These are phyloP conservation scores for Conticribra guillardii DNA, from an alignment of 108 stramenopile genomes.

Conservation along the genomic window DNA sequence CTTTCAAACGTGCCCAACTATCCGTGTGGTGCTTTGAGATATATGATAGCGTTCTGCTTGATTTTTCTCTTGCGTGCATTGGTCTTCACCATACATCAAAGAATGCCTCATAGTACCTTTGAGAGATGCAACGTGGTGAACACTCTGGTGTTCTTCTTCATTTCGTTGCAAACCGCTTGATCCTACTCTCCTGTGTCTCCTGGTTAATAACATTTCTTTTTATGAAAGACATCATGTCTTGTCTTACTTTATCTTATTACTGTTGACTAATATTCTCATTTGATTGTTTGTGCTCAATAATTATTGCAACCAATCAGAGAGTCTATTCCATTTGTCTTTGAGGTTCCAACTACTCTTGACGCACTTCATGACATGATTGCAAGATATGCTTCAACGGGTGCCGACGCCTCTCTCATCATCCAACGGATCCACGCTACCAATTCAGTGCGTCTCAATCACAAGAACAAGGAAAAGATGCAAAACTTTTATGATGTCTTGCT, in stretches of 20 bases:
- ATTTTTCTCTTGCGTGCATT: conserved; percentile 45
- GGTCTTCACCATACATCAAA: conserved; percentile 40
- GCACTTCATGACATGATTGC: conserved; percentile 88
- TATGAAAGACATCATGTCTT: background rate
- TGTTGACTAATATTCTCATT: conserved; percentile 1
- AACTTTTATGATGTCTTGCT: conserved; percentile 94
- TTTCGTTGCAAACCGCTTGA: conserved; percentile 19
- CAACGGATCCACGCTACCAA: conserved; percentile 82
- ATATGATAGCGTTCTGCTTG: conserved; percentile 56
- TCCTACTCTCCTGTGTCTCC: conserved; percentile 82
- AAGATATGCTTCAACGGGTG: conserved; percentile 74
- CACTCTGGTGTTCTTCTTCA: background rate
- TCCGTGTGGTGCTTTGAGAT: conserved; percentile 41
- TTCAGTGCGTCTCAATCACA: conserved; percentile 82
- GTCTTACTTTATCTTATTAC: conserved; percentile 11
- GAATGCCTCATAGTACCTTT: conserved; percentile 83
- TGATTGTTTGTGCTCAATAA: conserved; percentile 2
- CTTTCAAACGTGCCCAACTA: conserved; percentile 43
- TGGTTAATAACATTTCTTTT: conserved; percentile 71
- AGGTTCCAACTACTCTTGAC: conserved; percentile 89
- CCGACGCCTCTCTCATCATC: conserved; percentile 83
- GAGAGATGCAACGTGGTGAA: conserved; percentile 22
- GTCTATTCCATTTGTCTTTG: conserved; percentile 92
- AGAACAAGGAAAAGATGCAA: conserved; percentile 92
- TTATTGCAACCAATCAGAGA: conserved; percentile 28